phyloP scores from a whole-genome alignment of 164 flowering plant genomes.

The Tetracentron sinense region DNA sequence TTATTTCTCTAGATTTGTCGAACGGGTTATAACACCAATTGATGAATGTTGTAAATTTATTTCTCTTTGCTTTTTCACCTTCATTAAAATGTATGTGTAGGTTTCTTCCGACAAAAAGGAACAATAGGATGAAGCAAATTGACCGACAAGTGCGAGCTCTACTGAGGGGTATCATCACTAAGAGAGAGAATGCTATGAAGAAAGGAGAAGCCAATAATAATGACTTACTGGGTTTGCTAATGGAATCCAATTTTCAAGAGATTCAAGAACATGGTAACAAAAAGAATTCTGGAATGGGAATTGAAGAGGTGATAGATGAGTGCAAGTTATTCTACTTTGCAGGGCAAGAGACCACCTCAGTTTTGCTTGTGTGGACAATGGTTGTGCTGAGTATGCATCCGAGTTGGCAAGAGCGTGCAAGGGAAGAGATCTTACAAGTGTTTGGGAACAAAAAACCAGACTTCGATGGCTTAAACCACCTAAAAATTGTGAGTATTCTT shows the following conservation, averaged over 20 bases:
- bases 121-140: constrained; percentile 17
- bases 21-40: too few relatives aligned
- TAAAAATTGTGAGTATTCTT: constrained; percentile 24
- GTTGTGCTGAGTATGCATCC: constrained; percentile 14
- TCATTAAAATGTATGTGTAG: constrained; percentile 15
- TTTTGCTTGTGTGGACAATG: constrained; percentile 18
- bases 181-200: constrained; percentile 16
- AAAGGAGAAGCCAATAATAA: constrained; percentile 13
- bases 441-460: constrained; percentile 13
- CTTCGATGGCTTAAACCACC: constrained; percentile 17
- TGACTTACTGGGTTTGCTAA: constrained; percentile 18
- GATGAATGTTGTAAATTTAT: too few relatives aligned
- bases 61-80: too few relatives aligned
- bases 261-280: not conserved
- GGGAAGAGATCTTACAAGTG: constrained; percentile 16
- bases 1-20: too few relatives aligned
- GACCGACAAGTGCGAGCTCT: constrained; percentile 8
- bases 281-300: constrained; percentile 8
- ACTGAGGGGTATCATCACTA: constrained; percentile 10
- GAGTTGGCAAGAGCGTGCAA: constrained; percentile 14
- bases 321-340: constrained; percentile 26
- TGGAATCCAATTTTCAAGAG: constrained; percentile 18
- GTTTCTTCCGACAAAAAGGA: constrained; percentile 25
- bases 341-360: constrained; percentile 13
- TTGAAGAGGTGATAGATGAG: constrained; percentile 19